Evolutionary conservation across 306 rosid genomes (phyloP).

Genomic region (Castanea mollissima): DNA sequence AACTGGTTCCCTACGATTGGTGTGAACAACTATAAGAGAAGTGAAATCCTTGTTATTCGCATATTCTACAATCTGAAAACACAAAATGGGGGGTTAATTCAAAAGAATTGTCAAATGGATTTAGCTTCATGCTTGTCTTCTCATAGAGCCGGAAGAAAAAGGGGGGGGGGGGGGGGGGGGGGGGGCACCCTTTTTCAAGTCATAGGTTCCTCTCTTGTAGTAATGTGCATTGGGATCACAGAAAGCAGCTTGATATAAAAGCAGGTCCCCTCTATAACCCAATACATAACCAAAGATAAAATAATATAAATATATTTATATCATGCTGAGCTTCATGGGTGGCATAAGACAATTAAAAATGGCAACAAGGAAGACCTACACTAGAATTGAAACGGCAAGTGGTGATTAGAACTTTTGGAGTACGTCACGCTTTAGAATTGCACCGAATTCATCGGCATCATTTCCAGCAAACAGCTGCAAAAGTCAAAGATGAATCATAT

Average conservation of each 20-base stretch:
- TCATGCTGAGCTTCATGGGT: neutral
- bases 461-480: conserved; percentile 82
- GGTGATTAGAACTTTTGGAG: conserved; percentile 74
- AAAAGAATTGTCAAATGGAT: conserved; percentile 5
- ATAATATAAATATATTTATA: neutral
- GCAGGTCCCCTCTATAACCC: conserved; percentile 86
- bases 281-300: conserved; percentile 14
- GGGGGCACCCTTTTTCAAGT: conserved; percentile 79
- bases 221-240: conserved; percentile 82
- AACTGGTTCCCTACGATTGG: conserved; percentile 91
- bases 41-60: conserved; percentile 90
- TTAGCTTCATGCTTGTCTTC: neutral
- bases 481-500: neutral
- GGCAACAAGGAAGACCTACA: conserved; percentile 30
- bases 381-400: conserved; percentile 82
- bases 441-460: conserved; percentile 87
- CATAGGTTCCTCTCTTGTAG: conserved; percentile 91
- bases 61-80: conserved; percentile 78
- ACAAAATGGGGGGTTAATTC: conserved; percentile 7
- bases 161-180: too few species aligned
- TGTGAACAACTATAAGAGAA: conserved; percentile 84
- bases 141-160: neutral
- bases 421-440: conserved; percentile 41
- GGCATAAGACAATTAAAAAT: conserved; percentile 10
- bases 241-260: conserved; percentile 67